These are phyloP conservation scores for Colletotrichum sublineola DNA, from an alignment of 2,329 filamentous ascomycete genomes.

Conservation along the genomic window DNA sequence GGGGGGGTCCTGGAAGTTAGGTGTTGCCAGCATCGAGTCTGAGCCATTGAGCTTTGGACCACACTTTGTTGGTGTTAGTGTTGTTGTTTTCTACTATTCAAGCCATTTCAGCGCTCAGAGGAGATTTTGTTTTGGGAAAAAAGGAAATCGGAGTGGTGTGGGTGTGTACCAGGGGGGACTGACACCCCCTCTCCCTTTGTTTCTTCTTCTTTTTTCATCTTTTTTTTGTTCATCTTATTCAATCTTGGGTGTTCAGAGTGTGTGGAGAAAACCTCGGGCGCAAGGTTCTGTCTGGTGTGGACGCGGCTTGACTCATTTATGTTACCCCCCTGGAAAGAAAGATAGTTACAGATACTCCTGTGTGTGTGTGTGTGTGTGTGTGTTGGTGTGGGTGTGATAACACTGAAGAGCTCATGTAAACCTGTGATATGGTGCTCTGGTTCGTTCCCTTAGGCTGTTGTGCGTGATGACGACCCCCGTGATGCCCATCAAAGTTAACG, in stretches of 20 bases:
- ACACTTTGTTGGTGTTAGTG: not conserved
- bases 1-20: not conserved
- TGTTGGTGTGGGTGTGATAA: not conserved
- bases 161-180: not conserved
- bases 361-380: not conserved
- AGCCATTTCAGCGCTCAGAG: not conserved
- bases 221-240: not conserved
- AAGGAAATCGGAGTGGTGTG: slow-evolving; percentile 24
- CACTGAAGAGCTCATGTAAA: not conserved
- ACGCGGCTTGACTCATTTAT: slow-evolving; percentile 5
- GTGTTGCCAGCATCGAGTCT: slow-evolving; percentile 6
- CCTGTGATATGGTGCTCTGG: not conserved
- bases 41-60: not conserved
- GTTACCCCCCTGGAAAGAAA: not conserved
- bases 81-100: slow-evolving; percentile 14
- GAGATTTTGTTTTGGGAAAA: slow-evolving; percentile 12
- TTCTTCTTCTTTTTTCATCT: not conserved
- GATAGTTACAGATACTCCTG: not conserved
- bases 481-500: too few relatives aligned
- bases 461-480: not conserved
- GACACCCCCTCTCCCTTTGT: not conserved
- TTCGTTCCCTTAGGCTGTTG: not conserved
- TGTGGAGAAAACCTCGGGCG: slow-evolving; percentile 6
- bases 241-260: slow-evolving; percentile 32
- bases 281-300: slow-evolving; percentile 6